These are phyloP conservation scores for Kregervanrija pseudodelftensis DNA, from an alignment of 805 yeast species.

Conservation along the genomic window DNA sequence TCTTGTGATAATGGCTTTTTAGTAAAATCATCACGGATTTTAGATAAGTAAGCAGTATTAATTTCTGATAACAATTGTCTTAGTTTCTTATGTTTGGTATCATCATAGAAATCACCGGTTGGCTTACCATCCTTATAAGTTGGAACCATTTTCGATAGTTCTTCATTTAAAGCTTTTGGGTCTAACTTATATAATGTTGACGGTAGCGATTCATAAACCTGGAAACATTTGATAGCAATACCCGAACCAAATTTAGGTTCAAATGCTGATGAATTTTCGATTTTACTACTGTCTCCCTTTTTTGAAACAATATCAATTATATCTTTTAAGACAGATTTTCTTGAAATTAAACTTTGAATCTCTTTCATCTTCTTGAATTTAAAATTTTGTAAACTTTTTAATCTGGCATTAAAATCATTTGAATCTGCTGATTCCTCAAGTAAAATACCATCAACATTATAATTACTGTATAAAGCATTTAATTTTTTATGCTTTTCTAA, in stretches of 20 bases:
- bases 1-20: constrained; percentile 21
- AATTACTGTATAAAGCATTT: constrained; percentile 23
- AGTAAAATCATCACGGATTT: constrained; percentile 22
- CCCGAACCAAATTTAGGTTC: constrained; percentile 30
- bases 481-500: constrained; percentile 36
- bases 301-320: constrained; percentile 28
- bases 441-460: constrained; percentile 16
- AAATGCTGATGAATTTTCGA: constrained; percentile 27
- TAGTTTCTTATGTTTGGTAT: constrained; percentile 25
- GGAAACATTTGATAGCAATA: constrained; percentile 25
- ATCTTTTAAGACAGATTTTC: constrained; percentile 39
- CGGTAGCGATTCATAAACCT: constrained; percentile 28
- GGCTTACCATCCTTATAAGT: constrained; percentile 23
- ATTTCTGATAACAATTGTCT: constrained; percentile 29
- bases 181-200: constrained; percentile 18
- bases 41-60: constrained; percentile 25
- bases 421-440: constrained; percentile 12
- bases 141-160: constrained; percentile 38
- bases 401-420: constrained; percentile 24
- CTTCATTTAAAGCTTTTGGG: constrained; percentile 40
- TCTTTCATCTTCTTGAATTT: constrained; percentile 31
- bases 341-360: constrained; percentile 31
- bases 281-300: constrained; percentile 13
- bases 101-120: constrained; percentile 23
- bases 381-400: constrained; percentile 17